Percentiles rank a stretch among this genome's conserved stretches.
Evolutionary conservation across 2,329 filamentous ascomycete genomes (phyloP).

Genomic region (Pseudodiploospora longispora): DNA sequence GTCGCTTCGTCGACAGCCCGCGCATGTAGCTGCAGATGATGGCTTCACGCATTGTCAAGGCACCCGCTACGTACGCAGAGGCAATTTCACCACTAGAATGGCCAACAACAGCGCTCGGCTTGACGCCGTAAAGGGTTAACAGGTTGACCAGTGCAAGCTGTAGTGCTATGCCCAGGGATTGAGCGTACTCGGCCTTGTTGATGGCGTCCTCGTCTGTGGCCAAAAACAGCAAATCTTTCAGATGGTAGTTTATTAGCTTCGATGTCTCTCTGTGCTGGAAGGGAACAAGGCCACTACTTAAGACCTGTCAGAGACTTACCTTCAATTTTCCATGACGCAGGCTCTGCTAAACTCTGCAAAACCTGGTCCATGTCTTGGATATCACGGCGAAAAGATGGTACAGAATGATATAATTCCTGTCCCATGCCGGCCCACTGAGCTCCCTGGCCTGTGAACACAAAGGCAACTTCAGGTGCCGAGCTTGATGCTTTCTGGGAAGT

Average conservation of each 20-base stretch:
- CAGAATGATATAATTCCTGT: slow-evolving; percentile 17
- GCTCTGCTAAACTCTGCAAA: background rate
- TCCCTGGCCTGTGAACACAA: slow-evolving; percentile 23
- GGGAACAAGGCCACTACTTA: too few species aligned
- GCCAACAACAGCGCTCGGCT: slow-evolving; percentile 26
- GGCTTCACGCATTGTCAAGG: slow-evolving; percentile 31
- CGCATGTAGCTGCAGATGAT: slow-evolving; percentile 39
- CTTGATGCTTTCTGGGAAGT: background rate
- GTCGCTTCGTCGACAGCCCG: slow-evolving; percentile 16
- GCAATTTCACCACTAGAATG: slow-evolving; percentile 36
- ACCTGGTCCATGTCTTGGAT: slow-evolving; percentile 12
- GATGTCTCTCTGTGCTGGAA: too few species aligned
- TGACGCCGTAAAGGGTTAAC: slow-evolving; percentile 29
- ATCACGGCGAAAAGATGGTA: slow-evolving; percentile 20
- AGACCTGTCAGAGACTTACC: background rate
- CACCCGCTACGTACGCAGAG: slow-evolving; percentile 32
- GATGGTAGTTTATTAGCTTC: too few species aligned
- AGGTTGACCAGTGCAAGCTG: slow-evolving; percentile 35
- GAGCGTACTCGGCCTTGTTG: slow-evolving; percentile 27
- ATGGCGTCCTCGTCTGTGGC: background rate
- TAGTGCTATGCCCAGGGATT: slow-evolving; percentile 30
- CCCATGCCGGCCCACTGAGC: slow-evolving; percentile 24
- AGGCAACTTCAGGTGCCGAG: slow-evolving; percentile 2
- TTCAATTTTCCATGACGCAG: slow-evolving; percentile 2
- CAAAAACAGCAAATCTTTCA: too few species aligned